Base-by-base conservation (phyloP, 1,139 yeast species). In the Williopsis jadinii region DNA sequence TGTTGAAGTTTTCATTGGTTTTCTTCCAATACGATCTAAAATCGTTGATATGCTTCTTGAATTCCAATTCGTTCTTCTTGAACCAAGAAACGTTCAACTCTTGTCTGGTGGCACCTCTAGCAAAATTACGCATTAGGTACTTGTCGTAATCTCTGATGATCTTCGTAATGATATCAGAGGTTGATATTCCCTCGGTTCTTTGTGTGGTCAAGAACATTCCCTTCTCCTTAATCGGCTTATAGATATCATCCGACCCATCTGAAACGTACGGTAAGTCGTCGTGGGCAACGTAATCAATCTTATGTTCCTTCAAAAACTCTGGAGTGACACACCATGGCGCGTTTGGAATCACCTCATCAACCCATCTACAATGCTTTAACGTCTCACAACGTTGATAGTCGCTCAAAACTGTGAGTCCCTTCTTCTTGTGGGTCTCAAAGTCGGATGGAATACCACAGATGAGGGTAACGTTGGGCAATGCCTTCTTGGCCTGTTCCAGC, bases 311-410 rank as follows among this genome's bases (percentile, higher is more conserved):
- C 49, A 92, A 66, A 56, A 92, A 92, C 38, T 84, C 88, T 40
- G 88, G 77, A 3, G 92, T 84, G 28, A 92, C 92, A 55, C 84
- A 77, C 98, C 98, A 92, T 10, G 98, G 98, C 2, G 97, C 96
- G 61, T 85, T 71, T 27, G 92, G 88, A 40, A 92, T 73, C 19
- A 92, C 97, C 60, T 92, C 97, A 60, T 92, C 97, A 24, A 92
- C 98, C 98, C 98, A 92, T 56, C 71, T 78, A 62, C 98, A 92
- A 63, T 92, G 98, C 47, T 73, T 71, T 48, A 92, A 69, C 6
- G 96, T 84, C 50, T 92, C 98, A 53, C 83, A 79, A 48, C 98
- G 75, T 61, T 92, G 97, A 49, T 75, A 68, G 59, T 88, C 98
- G 3, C 85, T 75, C 45, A 92, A 69, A 8, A 92, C 98, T 0